Evolutionary conservation across 345 rosid species (phyloP), one percentile per base, ranked within the genome.

Genomic region (Pseudoturritis turrita): DNA sequence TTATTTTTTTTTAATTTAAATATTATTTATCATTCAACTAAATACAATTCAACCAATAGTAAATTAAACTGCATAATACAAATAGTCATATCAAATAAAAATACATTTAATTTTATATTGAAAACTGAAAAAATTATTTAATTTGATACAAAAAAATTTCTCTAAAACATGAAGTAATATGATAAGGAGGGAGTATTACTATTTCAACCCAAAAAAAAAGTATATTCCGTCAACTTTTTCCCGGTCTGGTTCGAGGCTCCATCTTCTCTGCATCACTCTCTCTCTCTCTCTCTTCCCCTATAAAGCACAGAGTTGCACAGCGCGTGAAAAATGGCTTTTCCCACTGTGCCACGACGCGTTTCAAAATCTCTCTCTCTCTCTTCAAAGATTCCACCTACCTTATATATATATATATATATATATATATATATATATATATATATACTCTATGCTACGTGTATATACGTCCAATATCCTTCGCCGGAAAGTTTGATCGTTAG

Each of bases 261-360:
- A 29, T 66, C 74, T 26, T 66, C 54, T 73, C 57, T 73, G 50
- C 65, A 45, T 46, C 50, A 57, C 77, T 73, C 37, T 36, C 25
- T 23, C 45, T 11, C 51, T 35, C 59, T 37, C 57, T 50, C 47
- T 19, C 36, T 2, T 43, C 40, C 50, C 45, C 74, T 78, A 73
- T 67, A 78, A 54, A 71, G 70, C 77, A 14, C 11, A 55, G 68
- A 57, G 29, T 46, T 78, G 10, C 80, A 31, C 75, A 67, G 73
- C 81, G 78, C 81, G 81, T 82, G 55, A 28, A 46, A 53, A 45
- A 68, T 66, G 79, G 72, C 67, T 60, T 74, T 77, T 59, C 46
- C 62, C 71, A 69, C 51, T 70, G 64, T 70, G 74, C 65, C 80
- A 70, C 71, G 43, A 72, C 81, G 81, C 79, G 81, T 79, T 50